Percentiles rank a stretch among this genome's conserved stretches.
Conservation (phyloP, 2,329 filamentous ascomycete species). For the Fusarium xyrophilum region DNA sequence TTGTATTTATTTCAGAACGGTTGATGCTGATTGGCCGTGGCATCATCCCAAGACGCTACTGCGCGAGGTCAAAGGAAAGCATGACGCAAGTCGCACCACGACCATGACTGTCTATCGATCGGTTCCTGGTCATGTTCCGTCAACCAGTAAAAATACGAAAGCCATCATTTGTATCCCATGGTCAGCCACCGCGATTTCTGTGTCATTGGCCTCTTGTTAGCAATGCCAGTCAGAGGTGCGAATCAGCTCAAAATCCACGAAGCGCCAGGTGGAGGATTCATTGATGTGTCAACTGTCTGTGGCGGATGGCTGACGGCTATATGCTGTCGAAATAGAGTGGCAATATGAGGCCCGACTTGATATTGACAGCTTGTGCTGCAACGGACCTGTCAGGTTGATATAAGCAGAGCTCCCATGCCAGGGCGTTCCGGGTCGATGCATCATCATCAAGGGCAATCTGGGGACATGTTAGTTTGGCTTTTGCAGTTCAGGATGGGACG, state of each 20-base stretch:
- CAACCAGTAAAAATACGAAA: conserved; percentile 6
- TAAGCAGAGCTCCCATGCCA: conserved; percentile 9
- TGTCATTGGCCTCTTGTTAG: conserved; percentile 12
- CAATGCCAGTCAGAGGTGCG: conserved; percentile 18
- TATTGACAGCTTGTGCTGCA: not conserved
- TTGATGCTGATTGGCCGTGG: conserved; percentile 13
- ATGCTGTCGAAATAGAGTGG: conserved; percentile 12
- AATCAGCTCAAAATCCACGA: conserved; percentile 13
- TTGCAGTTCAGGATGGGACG: conserved; percentile 29
- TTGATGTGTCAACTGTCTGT: conserved; percentile 25
- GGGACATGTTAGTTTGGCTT: conserved; percentile 32
- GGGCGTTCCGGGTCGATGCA: conserved; percentile 27
- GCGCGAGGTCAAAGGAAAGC: conserved; percentile 17
- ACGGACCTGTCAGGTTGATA: conserved; percentile 13
- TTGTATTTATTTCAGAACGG: conserved; percentile 4
- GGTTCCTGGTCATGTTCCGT: conserved; percentile 21
- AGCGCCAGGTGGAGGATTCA: conserved; percentile 12
- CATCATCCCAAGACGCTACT: conserved; percentile 17
- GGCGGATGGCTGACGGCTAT: conserved; percentile 16
- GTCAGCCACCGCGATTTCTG: conserved; percentile 13
- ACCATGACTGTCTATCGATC: conserved; percentile 5
- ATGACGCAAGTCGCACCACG: conserved; percentile 18
- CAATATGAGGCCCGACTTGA: not conserved
- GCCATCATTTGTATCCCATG: conserved; percentile 20
- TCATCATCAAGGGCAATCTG: conserved; percentile 18